Conservation (phyloP, 768 basidiomycete genomes). For the Boletus eberwhitei region DNA sequence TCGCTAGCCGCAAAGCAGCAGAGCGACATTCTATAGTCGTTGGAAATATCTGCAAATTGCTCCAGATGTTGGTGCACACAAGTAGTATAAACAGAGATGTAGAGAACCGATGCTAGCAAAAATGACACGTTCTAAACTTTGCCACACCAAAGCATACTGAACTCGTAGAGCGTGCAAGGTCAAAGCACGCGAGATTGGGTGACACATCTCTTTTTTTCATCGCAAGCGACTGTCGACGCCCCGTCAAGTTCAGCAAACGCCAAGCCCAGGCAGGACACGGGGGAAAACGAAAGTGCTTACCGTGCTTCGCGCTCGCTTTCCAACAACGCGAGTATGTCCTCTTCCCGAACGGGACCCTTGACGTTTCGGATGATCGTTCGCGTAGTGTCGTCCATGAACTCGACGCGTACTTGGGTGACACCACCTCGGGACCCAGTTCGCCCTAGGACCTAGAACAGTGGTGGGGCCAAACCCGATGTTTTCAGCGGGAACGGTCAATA, state of each 20-base stretch:
- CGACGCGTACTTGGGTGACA: constrained; percentile 98
- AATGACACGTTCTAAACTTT: background rate
- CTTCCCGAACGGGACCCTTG: constrained; percentile 93
- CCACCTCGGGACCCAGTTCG: constrained; percentile 98
- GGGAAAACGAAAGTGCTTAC: constrained; percentile 39
- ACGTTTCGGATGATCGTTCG: constrained; percentile 99
- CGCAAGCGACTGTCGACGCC: constrained; percentile 21
- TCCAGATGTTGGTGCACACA: background rate
- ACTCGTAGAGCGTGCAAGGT: background rate
- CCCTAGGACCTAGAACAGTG: constrained; percentile 74
- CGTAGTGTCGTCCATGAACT: constrained; percentile 96
- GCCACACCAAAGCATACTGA: background rate
- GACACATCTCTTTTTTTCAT: background rate
- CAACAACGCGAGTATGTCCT: constrained; percentile 94
- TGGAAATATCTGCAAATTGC: background rate
- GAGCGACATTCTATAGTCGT: too few relatives aligned
- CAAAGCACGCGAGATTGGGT: background rate
- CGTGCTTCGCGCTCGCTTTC: constrained; percentile 99
- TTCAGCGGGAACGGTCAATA: background rate
- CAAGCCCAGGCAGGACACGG: background rate
- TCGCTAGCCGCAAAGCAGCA: background rate
- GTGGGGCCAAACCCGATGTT: too few relatives aligned
- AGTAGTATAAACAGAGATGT: background rate
- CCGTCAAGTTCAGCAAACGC: background rate
- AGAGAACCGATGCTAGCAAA: constrained; percentile 7